Conservation (phyloP, 2,329 filamentous ascomycete genomes). For the Paecilomyces fulvus region DNA sequence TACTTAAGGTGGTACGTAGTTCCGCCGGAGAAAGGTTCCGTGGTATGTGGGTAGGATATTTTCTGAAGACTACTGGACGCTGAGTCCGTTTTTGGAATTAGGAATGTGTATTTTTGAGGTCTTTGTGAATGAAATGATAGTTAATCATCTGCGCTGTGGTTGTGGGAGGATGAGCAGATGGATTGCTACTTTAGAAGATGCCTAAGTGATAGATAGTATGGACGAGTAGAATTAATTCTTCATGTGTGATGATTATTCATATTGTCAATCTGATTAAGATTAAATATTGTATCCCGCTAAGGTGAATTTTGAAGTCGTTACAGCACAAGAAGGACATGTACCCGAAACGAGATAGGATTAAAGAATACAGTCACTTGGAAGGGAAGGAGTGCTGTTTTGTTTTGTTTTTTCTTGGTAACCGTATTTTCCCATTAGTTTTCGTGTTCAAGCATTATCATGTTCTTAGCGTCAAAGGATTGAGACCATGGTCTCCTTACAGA, state of each 20-base stretch:
- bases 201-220: background rate
- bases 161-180: background rate
- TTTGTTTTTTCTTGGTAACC: background rate
- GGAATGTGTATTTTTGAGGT: background rate
- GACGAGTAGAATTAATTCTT: background rate
- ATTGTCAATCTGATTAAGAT: background rate
- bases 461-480: background rate
- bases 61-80: background rate
- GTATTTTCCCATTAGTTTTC: background rate
- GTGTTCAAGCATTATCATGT: background rate
- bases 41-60: background rate
- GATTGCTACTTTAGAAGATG: background rate
- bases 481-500: conserved; percentile 18
- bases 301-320: background rate
- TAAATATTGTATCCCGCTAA: background rate
- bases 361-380: background rate
- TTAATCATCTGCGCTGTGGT: background rate
- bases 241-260: background rate
- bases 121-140: background rate
- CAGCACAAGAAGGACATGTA: background rate
- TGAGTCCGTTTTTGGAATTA: background rate
- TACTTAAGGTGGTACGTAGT: too few species aligned
- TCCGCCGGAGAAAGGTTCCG: background rate
- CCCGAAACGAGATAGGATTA: background rate
- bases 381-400: too few species aligned